Evolutionary conservation across 2,329 filamentous ascomycete genomes (phyloP).

Genomic region (Alternaria alternata): DNA sequence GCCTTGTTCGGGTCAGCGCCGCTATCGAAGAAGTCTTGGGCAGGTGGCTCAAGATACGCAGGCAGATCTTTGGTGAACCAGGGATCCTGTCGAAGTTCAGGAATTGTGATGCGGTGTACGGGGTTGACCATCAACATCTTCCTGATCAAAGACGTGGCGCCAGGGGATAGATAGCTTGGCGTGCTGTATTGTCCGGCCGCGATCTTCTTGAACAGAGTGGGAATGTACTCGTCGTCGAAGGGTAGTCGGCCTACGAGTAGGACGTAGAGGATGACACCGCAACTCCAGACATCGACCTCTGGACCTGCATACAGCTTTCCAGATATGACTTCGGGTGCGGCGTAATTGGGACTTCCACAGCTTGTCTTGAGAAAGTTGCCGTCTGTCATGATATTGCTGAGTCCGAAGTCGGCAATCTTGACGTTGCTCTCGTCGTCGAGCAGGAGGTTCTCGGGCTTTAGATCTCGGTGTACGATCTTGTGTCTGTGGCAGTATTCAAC

Average conservation of each 20-base stretch:
- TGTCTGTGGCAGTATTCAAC: conserved; percentile 99
- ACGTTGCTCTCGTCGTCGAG: conserved; percentile 96
- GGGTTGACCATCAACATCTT: conserved; percentile 96
- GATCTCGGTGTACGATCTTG: conserved; percentile 96
- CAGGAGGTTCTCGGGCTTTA: conserved; percentile 96
- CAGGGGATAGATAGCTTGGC: conserved; percentile 87
- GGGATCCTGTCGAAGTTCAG: conserved; percentile 89
- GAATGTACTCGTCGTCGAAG: conserved; percentile 98
- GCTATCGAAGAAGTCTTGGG: conserved; percentile 91
- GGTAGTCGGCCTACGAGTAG: conserved; percentile 75
- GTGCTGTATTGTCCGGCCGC: conserved; percentile 92
- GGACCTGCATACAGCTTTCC: conserved; percentile 97
- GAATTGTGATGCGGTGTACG: conserved; percentile 90
- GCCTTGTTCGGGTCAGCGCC: conserved; percentile 93
- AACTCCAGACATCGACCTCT: conserved; percentile 98
- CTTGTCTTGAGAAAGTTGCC: conserved; percentile 99
- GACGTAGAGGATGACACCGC: conserved; percentile 82
- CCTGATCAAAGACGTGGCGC: conserved; percentile 82
- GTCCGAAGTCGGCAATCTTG: conserved; percentile 98
- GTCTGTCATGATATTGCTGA: conserved; percentile 99
- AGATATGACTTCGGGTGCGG: conserved; percentile 95
- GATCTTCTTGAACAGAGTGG: conserved; percentile 97
- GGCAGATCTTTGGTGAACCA: conserved; percentile 94
- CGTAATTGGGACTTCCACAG: conserved; percentile 97
- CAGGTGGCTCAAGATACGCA: conserved; percentile 83